Base-by-base conservation (phyloP, 2,329 filamentous ascomycete species). In the Colletotrichum brevisporum region DNA sequence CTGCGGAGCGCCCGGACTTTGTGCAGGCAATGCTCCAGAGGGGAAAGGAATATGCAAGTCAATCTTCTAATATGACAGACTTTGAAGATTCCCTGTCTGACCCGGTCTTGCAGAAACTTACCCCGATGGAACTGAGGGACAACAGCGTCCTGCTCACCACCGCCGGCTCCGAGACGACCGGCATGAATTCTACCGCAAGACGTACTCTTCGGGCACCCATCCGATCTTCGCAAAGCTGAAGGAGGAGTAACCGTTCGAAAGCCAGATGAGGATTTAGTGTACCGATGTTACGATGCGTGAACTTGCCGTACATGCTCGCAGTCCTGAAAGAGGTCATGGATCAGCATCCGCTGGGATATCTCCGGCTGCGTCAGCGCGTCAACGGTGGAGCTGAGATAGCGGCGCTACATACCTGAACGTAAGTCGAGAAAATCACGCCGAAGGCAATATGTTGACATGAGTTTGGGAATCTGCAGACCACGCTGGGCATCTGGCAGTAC, bases 251-350 rank as follows among this genome's bases (percentile, higher is more conserved):
- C 3, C 77, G 80, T 3, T 69, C 72, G 0, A n/a, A n/a, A n/a
- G n/a, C n/a, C n/a, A n/a, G n/a, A n/a, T n/a, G n/a, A n/a, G n/a
- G n/a, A n/a, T n/a, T n/a, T n/a, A n/a, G n/a, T n/a, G n/a, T n/a
- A n/a, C n/a, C n/a, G n/a, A n/a, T n/a, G n/a, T n/a, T 18, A 68
- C 72, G 6, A 73, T n/a, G 73, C 10, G 73, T 76, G 5, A 69
- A 72, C 12, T 71, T 82, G 0, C 54, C 62, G 2, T 83, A 83
- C 58, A 71, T 82, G 61, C 71, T 74, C 12, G 81, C 80, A 4
- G 75, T 73, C 52, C 71, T 83, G 10, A 75, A 83, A 13, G 82
- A 84, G 71, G 75, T 74, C 4, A 63, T 84, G n/a, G n/a, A n/a
- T n/a, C n/a, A n/a, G n/a, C n/a, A n/a, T n/a, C n/a, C n/a, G n/a